Base-by-base conservation (phyloP, 768 basidiomycete species). In the Pleurotus sapidus region DNA sequence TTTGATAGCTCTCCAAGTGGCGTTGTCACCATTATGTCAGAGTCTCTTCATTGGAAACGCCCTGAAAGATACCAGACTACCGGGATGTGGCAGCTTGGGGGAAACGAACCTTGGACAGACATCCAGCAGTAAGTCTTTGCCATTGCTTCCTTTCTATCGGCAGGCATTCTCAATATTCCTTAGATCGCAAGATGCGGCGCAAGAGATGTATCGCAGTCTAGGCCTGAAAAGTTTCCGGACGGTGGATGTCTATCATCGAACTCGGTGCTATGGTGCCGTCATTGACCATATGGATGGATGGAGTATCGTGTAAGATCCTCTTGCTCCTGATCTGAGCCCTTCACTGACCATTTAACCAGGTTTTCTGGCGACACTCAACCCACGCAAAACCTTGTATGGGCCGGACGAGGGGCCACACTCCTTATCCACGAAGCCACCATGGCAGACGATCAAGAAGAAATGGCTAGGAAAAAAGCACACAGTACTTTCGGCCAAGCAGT, bases 391-490 rank as follows among this genome's bases (percentile, higher is more conserved):
- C 75, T 98, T 3, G 83, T 88, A 20, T 67, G 76, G 45, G 85
- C 83, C 0, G 95, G 91, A 0, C 64, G 75, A 58, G 65, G 72
- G 43, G 88, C 89, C 0, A 93, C 93, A 0, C 73, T 98, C 1
- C 77, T 98, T 42, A 94, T 98, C 30, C 96, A 98, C 64, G 96
- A 98, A 68, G 92, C 95, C 0, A 94, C 94, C 3, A 87, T 98
- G 82, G 90, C 85, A 1, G 90, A 98, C 64, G 90, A 89, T 55
- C 84, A 95, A 64, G 81, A 74, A 17, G 87, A 87, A 11, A 69
- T 91, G 72, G 95, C 95, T 0, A 65, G 63, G 1, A 70, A 71
- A 39, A 98, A 96, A 73, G 87, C 86, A 3, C 96, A 98, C 68
- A 93, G 90, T 57, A 98, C 96, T 0, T 84, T 94, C 57, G 84